Evolutionary conservation across 768 basidiomycete genomes (phyloP), one percentile per base, ranked within the genome.

Genomic region (Kwoniella newhampshirensis): DNA sequence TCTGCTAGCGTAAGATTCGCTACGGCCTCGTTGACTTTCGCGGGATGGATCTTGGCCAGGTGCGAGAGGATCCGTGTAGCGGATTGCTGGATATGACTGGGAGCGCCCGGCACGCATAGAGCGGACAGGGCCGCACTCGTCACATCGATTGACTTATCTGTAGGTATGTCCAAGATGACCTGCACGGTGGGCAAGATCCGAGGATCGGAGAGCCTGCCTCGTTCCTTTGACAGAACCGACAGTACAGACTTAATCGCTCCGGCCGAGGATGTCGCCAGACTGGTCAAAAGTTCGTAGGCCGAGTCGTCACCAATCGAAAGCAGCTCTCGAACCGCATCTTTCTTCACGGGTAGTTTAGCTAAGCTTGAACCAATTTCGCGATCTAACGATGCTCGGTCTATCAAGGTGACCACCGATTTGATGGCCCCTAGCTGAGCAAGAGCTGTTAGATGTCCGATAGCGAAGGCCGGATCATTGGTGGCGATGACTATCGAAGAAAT

Each of bases 381-480:
- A 28, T 51, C 39, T 7, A 43, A n/a, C 7, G 41, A 1, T 8
- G 56, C 41, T 6, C 30, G 1, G 36, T 49, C 20, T 8, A 43
- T 13, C 35, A 41, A 28, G n/a, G 25, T 20, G 17, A 48, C 27
- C 5, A 21, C 48, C 5, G 53, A 30, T 4, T 39, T 35, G 3
- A 55, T 21, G 2, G 32, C 40, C 20, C 42, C 30, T 35, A 57
- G 41, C 20, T 54, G 35, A 12, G 62, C 18, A 5, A 66, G 48
- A 7, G 51, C 41, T 12, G 45, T 41, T 27, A 69, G 46, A 30
- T 66, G 59, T n/a, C 45, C 20, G 26, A 70, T 28, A 15, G 65
- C 64, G 32, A 59, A 48, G 8, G 40, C 2, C 15, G 57, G 46
- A 44, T 64, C 63, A 9, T 30, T 23, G 2, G 60, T 53, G 12